These are phyloP conservation scores for Penicillium crustosum DNA, from an alignment of 2,329 filamentous ascomycete species.

Conservation along the genomic window DNA sequence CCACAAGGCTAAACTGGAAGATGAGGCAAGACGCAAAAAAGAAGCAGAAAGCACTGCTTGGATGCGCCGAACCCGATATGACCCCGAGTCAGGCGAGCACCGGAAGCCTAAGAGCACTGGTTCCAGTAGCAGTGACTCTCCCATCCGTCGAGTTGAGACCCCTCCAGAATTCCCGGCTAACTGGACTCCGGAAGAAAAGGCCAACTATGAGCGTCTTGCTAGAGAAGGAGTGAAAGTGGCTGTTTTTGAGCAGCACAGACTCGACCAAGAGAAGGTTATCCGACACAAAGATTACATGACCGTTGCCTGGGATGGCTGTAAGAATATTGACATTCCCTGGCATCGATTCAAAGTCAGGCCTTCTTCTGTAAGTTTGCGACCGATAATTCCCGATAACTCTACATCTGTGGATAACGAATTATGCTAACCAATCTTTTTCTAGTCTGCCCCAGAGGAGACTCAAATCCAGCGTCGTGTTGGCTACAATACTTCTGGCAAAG, in stretches of 20 bases:
- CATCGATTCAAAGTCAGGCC: slow-evolving; percentile 4
- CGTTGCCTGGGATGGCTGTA: slow-evolving; percentile 5
- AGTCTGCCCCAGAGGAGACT: background rate
- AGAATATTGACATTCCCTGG: slow-evolving; percentile 12
- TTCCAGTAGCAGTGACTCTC: background rate
- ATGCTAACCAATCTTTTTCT: background rate
- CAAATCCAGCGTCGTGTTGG: slow-evolving; percentile 6
- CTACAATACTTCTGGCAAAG: slow-evolving; percentile 60
- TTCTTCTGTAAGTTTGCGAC: background rate
- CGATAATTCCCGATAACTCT: background rate
- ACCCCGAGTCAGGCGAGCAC: background rate
- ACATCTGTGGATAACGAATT: background rate
- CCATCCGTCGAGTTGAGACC: slow-evolving; percentile 2
- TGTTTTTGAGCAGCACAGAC: slow-evolving; percentile 1
- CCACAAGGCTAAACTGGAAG: background rate
- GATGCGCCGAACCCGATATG: slow-evolving; percentile 1
- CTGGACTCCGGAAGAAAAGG: slow-evolving; percentile 7
- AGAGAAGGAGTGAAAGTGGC: slow-evolving; percentile 2
- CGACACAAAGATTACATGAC: background rate
- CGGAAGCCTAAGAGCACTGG: background rate
- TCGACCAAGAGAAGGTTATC: background rate
- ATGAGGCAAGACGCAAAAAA: background rate
- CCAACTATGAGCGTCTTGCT: background rate
- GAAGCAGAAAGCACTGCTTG: slow-evolving; percentile 1
- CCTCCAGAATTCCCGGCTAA: background rate